A percentile compares a stretch with the other conserved stretches of the same genome.
Conservation (phyloP, 2,329 filamentous ascomycete genomes). For the Thermomyces lanuginosus region DNA sequence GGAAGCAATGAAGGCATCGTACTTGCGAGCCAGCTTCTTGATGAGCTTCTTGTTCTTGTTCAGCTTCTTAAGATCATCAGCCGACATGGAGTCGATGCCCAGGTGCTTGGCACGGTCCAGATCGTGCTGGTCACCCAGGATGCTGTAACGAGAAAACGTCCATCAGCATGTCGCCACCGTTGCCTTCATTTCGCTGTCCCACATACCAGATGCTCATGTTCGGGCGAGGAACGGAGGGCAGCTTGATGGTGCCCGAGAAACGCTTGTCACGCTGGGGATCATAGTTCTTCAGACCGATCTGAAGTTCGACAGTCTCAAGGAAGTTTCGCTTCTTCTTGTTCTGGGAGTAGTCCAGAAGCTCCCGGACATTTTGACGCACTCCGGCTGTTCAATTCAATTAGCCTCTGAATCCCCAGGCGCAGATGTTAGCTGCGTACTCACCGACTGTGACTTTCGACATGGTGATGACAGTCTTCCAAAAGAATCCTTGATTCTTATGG, state of each 20-base stretch:
- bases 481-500: conserved; percentile 56
- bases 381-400: conserved; percentile 46
- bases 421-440: no score
- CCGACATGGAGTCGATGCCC: conserved; percentile 93
- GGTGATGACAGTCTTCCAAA: conserved; percentile 65
- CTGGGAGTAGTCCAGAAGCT: conserved; percentile 87
- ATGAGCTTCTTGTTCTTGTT: conserved; percentile 99
- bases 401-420: no score
- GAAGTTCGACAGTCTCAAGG: conserved; percentile 68
- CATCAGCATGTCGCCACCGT: conserved; percentile 3
- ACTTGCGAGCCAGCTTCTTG: conserved; percentile 99
- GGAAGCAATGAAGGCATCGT: conserved; percentile 97
- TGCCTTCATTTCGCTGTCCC: conserved; percentile 5
- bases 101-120: conserved; percentile 99
- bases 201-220: conserved; percentile 69
- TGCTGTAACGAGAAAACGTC: conserved; percentile 32
- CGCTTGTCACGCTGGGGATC: conserved; percentile 99
- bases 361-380: conserved; percentile 86
- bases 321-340: conserved; percentile 98
- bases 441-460: conserved; percentile 45
- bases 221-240: conserved; percentile 79
- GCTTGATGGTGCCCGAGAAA: conserved; percentile 98
- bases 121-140: conserved; percentile 92
- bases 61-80: conserved; percentile 99
- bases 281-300: conserved; percentile 97